Evolutionary conservation across 805 yeast genomes (phyloP).

Genomic region (Monosporozyma aquatica): DNA sequence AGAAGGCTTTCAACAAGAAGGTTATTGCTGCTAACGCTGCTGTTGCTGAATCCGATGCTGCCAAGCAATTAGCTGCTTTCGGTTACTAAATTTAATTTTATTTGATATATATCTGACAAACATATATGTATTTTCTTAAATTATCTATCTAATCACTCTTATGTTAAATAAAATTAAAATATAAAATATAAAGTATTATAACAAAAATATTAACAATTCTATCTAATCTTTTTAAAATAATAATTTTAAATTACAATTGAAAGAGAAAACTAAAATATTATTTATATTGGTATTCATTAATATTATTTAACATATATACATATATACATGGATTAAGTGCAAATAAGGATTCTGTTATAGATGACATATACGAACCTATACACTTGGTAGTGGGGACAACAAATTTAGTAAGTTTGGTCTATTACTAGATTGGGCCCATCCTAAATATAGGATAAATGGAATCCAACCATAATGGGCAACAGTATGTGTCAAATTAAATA

Average conservation of each 20-base stretch:
- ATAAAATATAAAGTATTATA: conserved; percentile 3
- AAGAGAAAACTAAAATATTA: too few species aligned
- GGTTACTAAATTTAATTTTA: conserved; percentile 69
- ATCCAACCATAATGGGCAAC: conserved; percentile 95
- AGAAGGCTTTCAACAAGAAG: conserved; percentile 93
- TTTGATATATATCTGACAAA: conserved; percentile 12
- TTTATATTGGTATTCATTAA: too few species aligned
- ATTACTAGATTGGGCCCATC: conserved; percentile 72
- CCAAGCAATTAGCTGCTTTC: conserved; percentile 88
- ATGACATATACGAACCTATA: too few species aligned
- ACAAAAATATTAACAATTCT: too few species aligned
- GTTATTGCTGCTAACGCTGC: conserved; percentile 76
- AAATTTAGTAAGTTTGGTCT: conserved; percentile 66
- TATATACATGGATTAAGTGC: conserved; percentile 2
- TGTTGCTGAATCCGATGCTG: conserved; percentile 82
- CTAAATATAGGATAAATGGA: conserved; percentile 88
- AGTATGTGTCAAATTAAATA: conserved; percentile 75
- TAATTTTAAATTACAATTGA: not conserved
- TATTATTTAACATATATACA: not conserved
- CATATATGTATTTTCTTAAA: conserved; percentile 9
- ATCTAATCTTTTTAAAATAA: not conserved
- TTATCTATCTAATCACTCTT: not conserved
- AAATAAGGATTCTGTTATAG: too few species aligned
- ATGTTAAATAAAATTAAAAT: conserved; percentile 3
- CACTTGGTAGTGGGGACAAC: conserved; percentile 33